A percentile compares a stretch with the other conserved stretches of the same genome.
phyloP scores from a whole-genome alignment of 2,329 filamentous ascomycete genomes.

The Beauveria sp. region DNA sequence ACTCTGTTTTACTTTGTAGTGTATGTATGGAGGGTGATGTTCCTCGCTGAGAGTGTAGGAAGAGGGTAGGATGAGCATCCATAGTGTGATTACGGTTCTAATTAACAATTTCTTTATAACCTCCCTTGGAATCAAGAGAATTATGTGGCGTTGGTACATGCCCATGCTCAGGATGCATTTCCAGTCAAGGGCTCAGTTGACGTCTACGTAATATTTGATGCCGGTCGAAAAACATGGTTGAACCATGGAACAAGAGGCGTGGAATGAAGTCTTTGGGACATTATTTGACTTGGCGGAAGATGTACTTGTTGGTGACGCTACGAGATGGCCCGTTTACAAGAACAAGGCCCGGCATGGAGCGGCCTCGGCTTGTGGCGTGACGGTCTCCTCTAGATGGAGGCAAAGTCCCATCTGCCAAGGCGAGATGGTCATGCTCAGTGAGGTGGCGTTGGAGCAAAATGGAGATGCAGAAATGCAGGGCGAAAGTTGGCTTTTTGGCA shows the following conservation, averaged over 20 bases:
- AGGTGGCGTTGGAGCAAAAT: not conserved
- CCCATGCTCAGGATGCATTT: no score
- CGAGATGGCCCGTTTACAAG: no score
- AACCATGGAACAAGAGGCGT: no score
- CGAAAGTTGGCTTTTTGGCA: not conserved
- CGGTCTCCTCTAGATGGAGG: no score
- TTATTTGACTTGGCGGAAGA: no score
- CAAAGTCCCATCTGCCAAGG: no score
- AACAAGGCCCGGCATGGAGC: not conserved
- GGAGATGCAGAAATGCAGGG: conserved; percentile 8
- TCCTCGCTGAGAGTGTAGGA: not conserved
- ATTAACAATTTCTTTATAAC: not conserved
- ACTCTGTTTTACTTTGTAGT: conserved; percentile 1
- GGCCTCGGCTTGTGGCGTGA: not conserved
- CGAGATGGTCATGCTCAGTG: not conserved
- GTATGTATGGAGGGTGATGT: not conserved
- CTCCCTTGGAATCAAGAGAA: not conserved
- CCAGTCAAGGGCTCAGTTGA: no score
- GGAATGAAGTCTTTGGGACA: no score
- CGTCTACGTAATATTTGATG: no score
- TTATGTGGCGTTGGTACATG: not conserved
- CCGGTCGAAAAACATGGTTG: no score
- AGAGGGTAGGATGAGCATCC: not conserved
- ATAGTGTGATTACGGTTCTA: not conserved
- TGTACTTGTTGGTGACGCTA: no score